Percentiles rank a stretch among this genome's conserved stretches.
Evolutionary conservation across 73 alveolate species (phyloP).

Genomic region (Paramecium bursaria): DNA sequence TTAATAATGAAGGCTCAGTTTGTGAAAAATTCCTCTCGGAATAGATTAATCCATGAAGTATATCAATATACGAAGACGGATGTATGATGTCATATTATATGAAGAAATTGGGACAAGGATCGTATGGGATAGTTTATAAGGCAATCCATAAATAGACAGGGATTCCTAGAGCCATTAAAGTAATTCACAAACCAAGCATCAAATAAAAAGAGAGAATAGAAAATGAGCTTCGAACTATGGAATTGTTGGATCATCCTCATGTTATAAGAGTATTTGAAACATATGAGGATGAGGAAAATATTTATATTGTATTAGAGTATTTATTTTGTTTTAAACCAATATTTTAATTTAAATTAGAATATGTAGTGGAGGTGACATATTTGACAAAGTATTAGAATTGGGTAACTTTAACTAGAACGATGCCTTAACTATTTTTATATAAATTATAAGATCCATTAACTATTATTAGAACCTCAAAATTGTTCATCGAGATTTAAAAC

Average conservation of each 20-base stretch:
- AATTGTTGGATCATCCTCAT: slow-evolving; percentile 68
- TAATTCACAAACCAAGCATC: slow-evolving; percentile 39
- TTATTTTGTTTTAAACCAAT: background rate
- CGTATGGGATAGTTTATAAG: slow-evolving; percentile 24
- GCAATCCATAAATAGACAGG: slow-evolving; percentile 27
- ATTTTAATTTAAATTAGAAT: background rate
- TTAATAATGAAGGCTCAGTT: too few relatives aligned
- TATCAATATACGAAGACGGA: too few relatives aligned
- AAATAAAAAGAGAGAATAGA: slow-evolving; percentile 39
- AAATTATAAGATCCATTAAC: slow-evolving; percentile 61
- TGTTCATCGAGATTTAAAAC: slow-evolving; percentile 67
- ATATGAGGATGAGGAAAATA: slow-evolving; percentile 64
- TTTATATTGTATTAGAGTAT: slow-evolving; percentile 63
- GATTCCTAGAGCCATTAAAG: slow-evolving; percentile 12
- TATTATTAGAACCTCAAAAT: slow-evolving; percentile 46
- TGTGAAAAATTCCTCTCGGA: too few relatives aligned
- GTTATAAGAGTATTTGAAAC: slow-evolving; percentile 56
- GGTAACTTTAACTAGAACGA: slow-evolving; percentile 57
- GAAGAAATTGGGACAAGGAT: slow-evolving; percentile 57
- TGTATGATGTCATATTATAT: too few relatives aligned
- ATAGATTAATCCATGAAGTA: too few relatives aligned
- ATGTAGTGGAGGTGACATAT: slow-evolving; percentile 72
- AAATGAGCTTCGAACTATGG: slow-evolving; percentile 17
- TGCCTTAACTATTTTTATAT: slow-evolving; percentile 48
- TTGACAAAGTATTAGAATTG: slow-evolving; percentile 56